phyloP scores from a whole-genome alignment of 345 rosid species.

The Salix exigua region DNA sequence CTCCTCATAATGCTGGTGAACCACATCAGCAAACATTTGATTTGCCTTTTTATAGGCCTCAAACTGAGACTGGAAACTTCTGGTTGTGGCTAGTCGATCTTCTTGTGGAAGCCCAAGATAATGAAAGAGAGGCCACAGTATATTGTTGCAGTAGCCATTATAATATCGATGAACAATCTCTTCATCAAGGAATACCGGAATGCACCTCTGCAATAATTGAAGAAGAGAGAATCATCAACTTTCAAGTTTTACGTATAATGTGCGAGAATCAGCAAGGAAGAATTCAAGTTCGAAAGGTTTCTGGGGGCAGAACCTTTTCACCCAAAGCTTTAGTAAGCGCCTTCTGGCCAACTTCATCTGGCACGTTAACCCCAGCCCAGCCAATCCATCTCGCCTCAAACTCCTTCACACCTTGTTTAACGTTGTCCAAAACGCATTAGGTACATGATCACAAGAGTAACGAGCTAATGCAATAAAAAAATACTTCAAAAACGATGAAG shows the following conservation, averaged over 20 bases:
- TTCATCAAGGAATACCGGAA: conserved; percentile 98
- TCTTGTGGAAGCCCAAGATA: conserved; percentile 99
- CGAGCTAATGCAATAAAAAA: not conserved
- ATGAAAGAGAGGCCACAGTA: conserved; percentile 97
- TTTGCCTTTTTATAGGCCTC: conserved; percentile 96
- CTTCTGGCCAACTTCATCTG: conserved; percentile 88
- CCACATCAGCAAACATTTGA: conserved; percentile 98
- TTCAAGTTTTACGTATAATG: not conserved
- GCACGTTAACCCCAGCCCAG: conserved; percentile 99
- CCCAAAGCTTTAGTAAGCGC: conserved; percentile 96
- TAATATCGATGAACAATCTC: conserved; percentile 99
- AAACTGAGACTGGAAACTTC: conserved; percentile 98
- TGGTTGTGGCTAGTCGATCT: conserved; percentile 95
- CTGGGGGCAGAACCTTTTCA: conserved; percentile 54
- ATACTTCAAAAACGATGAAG: not conserved
- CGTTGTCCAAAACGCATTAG: conserved; percentile 34
- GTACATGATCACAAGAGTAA: conserved; percentile 14
- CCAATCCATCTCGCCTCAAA: conserved; percentile 99
- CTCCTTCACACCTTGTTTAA: conserved; percentile 83
- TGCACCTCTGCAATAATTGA: conserved; percentile 67
- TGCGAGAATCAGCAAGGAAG: not conserved
- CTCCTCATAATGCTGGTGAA: conserved; percentile 82
- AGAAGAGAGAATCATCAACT: conserved; percentile 8
- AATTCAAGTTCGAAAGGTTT: conserved; percentile 1
- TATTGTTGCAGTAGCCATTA: conserved; percentile 98